A percentile compares a stretch with the other conserved stretches of the same genome.
Evolutionary conservation across 495 filamentous ascomycete genomes (phyloP).

Genomic region (Saxispiralis lemnorum): DNA sequence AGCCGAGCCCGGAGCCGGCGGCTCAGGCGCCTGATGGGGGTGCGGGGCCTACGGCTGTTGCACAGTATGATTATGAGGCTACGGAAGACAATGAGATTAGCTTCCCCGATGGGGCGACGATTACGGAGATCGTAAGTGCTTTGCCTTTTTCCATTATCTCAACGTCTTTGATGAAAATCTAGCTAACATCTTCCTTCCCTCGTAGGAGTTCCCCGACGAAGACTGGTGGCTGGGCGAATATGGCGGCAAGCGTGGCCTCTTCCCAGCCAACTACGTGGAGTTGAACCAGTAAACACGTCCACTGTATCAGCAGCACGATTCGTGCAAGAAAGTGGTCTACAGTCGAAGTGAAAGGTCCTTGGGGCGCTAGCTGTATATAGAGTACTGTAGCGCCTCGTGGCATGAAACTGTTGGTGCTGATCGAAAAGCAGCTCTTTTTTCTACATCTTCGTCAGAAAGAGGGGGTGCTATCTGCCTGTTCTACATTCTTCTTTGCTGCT

Average conservation of each 20-base stretch:
- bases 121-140: constrained; percentile 43
- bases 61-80: constrained; percentile 91
- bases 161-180: not conserved
- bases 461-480: too few relatives aligned
- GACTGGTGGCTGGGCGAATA: constrained; percentile 96
- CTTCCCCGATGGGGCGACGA: constrained; percentile 76
- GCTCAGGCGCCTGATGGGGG: constrained; percentile 19
- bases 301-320: too few relatives aligned
- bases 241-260: constrained; percentile 63
- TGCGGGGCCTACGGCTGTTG: constrained; percentile 50
- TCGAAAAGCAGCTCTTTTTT: too few relatives aligned
- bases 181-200: constrained; percentile 2
- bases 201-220: constrained; percentile 84
- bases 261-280: constrained; percentile 39
- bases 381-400: too few relatives aligned
- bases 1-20: constrained; percentile 15
- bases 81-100: constrained; percentile 93
- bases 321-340: too few relatives aligned
- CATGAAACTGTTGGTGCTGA: too few relatives aligned
- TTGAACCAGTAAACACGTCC: constrained; percentile 20
- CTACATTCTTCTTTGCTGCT: too few relatives aligned
- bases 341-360: too few relatives aligned
- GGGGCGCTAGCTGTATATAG: too few relatives aligned
- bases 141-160: not conserved
- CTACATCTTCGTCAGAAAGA: too few relatives aligned